Evolutionary conservation across 1,284 basidiomycete genomes (phyloP).

Genomic region (Microbotryum intermedium): DNA sequence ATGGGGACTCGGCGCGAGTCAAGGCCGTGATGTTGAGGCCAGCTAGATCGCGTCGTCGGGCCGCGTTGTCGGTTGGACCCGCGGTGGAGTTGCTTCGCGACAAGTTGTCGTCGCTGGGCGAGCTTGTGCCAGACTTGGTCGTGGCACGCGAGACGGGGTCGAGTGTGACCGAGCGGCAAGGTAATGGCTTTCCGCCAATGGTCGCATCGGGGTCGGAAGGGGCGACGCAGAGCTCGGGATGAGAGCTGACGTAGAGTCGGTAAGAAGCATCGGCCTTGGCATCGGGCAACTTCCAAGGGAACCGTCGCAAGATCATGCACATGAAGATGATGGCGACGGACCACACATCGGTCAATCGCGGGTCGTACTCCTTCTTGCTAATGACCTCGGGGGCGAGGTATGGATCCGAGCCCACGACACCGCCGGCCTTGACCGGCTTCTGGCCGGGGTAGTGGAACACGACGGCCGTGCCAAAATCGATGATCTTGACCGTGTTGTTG

Average conservation of each 20-base stretch:
- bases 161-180: conserved; percentile 14
- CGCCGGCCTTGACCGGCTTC: conserved; percentile 67
- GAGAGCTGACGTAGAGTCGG: conserved; percentile 81
- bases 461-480: conserved; percentile 98
- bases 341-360: conserved; percentile 97
- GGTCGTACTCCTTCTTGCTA: conserved; percentile 69
- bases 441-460: conserved; percentile 98
- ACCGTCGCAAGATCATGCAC: conserved; percentile 94
- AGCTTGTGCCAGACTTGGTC: conserved; percentile 18
- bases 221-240: conserved; percentile 65
- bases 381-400: conserved; percentile 99
- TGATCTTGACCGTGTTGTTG: conserved; percentile 91
- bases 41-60: conserved; percentile 9
- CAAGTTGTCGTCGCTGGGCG: conserved; percentile 6
- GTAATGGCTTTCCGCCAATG: conserved; percentile 29
- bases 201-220: conserved; percentile 11
- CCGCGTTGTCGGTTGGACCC: background rate
- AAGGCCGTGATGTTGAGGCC: conserved; percentile 25
- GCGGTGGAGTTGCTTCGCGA: conserved; percentile 9
- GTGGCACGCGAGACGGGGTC: conserved; percentile 11
- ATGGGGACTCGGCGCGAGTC: conserved; percentile 22
- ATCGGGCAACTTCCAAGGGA: conserved; percentile 99
- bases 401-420: conserved; percentile 94
- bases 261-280: conserved; percentile 86
- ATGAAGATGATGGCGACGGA: conserved; percentile 97